A percentile compares a stretch with the other conserved stretches of the same genome.
Evolutionary conservation across 2,329 filamentous ascomycete species (phyloP).

Genomic region (Aureobasidium vineae): DNA sequence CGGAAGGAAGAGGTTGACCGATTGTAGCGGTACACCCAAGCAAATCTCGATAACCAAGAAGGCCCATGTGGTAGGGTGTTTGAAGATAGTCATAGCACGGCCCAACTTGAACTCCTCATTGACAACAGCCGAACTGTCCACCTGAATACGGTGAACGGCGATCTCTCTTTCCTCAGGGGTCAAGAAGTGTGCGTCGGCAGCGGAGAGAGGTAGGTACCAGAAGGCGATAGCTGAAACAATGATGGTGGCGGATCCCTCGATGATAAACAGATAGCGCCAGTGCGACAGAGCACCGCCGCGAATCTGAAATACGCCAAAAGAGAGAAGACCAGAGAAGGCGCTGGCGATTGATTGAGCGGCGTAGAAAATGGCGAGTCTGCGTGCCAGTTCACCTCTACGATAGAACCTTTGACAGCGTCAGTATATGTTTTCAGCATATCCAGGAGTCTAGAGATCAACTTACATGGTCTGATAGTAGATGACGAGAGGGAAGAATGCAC

Average conservation of each 20-base stretch:
- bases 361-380: conserved; percentile 71
- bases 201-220: conserved; percentile 66
- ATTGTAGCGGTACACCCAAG: conserved; percentile 58
- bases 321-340: conserved; percentile 61
- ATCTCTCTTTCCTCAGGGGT: conserved; percentile 64
- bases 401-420: conserved; percentile 56
- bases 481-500: conserved; percentile 68
- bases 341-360: conserved; percentile 72
- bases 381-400: conserved; percentile 66
- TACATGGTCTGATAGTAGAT: conserved; percentile 57
- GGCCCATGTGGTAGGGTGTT: conserved; percentile 53
- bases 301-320: conserved; percentile 62
- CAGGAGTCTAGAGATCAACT: background rate
- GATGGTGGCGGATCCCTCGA: conserved; percentile 60
- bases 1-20: conserved; percentile 57
- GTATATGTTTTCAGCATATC: background rate
- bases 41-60: conserved; percentile 59
- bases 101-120: conserved; percentile 56
- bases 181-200: conserved; percentile 64
- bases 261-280: conserved; percentile 66
- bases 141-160: conserved; percentile 70
- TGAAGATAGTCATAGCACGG: conserved; percentile 55
- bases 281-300: conserved; percentile 49
- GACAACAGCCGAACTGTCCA: conserved; percentile 67
- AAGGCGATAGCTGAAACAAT: conserved; percentile 61